Evolutionary conservation across 176 grass and related monocot genomes (phyloP).

Genomic region (maize (Zea mays)): DNA sequence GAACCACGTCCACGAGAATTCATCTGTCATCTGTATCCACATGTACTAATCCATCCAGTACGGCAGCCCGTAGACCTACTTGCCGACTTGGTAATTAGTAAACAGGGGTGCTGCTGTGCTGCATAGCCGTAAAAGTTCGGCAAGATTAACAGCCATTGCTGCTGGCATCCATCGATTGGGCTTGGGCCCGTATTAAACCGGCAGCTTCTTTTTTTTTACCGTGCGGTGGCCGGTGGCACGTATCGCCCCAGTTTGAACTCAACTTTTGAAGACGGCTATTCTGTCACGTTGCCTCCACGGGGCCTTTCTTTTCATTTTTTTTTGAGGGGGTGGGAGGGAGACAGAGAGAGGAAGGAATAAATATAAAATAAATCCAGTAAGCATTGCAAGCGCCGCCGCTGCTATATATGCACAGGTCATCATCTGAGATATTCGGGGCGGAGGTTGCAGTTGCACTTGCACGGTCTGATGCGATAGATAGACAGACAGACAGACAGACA

Average conservation of each 20-base stretch:
- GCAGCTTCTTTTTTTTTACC: background rate
- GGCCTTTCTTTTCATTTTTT: background rate
- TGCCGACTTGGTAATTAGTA: slow-evolving; percentile 15
- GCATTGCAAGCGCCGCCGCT: background rate
- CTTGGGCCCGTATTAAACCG: background rate
- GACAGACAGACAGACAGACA: too few species aligned
- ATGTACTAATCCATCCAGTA: background rate
- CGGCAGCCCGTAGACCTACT: background rate
- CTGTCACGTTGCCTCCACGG: slow-evolving; percentile 26
- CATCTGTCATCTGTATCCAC: background rate
- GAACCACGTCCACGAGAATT: background rate
- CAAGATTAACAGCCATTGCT: background rate
- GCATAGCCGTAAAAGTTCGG: background rate
- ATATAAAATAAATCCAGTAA: background rate
- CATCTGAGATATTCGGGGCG: slow-evolving; percentile 34
- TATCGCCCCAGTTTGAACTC: slow-evolving; percentile 32
- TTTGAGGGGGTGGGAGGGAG: too few species aligned
- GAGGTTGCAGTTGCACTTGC: slow-evolving; percentile 49
- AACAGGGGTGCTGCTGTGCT: background rate
- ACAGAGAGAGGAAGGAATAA: background rate
- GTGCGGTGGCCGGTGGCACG: background rate
- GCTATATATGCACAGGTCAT: slow-evolving; percentile 43
- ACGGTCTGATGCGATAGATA: background rate
- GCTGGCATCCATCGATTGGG: too few species aligned
- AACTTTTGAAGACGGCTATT: slow-evolving; percentile 37